These are phyloP conservation scores for Sporisorium scitamineum DNA, from an alignment of 1,284 basidiomycete genomes.

Conservation along the genomic window DNA sequence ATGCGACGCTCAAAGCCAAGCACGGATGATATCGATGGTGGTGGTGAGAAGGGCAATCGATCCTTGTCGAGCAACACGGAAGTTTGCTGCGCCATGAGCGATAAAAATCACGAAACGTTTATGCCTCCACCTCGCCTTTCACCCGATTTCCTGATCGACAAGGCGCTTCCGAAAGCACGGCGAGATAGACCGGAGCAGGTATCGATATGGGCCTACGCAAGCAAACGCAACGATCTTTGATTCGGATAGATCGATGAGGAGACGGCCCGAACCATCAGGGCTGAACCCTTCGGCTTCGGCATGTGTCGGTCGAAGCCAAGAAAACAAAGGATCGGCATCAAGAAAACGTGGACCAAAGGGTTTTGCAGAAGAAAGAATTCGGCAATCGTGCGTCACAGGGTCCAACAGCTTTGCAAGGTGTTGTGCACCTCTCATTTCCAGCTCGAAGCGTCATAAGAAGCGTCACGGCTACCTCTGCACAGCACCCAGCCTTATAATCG, in stretches of 20 bases:
- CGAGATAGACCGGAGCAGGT: background rate
- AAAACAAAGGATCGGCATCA: conserved; percentile 12
- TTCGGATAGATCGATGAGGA: background rate
- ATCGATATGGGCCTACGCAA: background rate
- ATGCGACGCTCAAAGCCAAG: conserved; percentile 11
- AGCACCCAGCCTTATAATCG: too few relatives aligned
- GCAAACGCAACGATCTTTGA: background rate
- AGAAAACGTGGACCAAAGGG: background rate
- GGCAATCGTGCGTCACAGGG: conserved; percentile 4
- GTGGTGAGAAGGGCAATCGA: conserved; percentile 2
- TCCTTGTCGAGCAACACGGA: background rate
- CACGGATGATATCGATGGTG: conserved; percentile 10
- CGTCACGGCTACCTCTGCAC: background rate
- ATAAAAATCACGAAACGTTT: background rate
- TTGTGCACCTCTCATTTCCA: background rate
- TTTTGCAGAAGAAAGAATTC: background rate
- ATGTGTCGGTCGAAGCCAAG: conserved; percentile 19
- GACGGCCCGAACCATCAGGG: background rate
- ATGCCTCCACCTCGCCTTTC: conserved; percentile 1
- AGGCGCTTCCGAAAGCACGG: background rate
- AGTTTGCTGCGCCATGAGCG: background rate
- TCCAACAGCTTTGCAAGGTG: background rate
- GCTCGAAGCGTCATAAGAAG: background rate
- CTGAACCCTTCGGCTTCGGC: conserved; percentile 8
- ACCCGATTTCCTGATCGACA: conserved; percentile 5